Evolutionary conservation across 495 filamentous ascomycete genomes (phyloP).

Genomic region (Bryoglossum gracile): DNA sequence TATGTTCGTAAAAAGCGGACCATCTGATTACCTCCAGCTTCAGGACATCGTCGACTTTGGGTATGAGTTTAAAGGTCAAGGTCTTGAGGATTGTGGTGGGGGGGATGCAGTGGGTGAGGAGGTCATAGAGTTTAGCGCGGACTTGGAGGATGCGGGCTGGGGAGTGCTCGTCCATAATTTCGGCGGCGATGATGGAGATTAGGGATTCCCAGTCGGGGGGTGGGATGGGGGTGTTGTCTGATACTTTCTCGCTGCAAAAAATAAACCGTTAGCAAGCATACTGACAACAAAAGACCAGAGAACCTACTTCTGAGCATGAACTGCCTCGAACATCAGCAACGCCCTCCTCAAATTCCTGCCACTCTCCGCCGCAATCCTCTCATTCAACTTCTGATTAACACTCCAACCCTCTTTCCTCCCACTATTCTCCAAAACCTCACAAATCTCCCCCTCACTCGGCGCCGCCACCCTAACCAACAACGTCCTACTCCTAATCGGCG

Average conservation of each 20-base stretch:
- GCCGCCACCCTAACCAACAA: conserved; percentile 88
- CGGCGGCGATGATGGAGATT: conserved; percentile 76
- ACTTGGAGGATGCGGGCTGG: conserved; percentile 80
- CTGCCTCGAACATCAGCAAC: conserved; percentile 90
- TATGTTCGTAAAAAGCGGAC: conserved; percentile 95
- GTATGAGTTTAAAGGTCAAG: conserved; percentile 85
- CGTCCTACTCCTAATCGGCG: conserved; percentile 83
- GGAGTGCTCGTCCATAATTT: conserved; percentile 86
- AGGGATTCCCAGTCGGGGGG: conserved; percentile 95
- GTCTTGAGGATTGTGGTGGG: conserved; percentile 88
- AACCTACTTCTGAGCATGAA: conserved; percentile 89
- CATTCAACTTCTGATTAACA: conserved; percentile 60
- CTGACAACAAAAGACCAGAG: not conserved
- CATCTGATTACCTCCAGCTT: conserved; percentile 92
- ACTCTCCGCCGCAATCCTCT: conserved; percentile 83
- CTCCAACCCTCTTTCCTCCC: conserved; percentile 73
- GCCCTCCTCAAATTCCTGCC: conserved; percentile 85
- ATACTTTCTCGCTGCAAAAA: conserved; percentile 71
- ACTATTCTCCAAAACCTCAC: conserved; percentile 62
- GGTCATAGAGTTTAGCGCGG: conserved; percentile 86
- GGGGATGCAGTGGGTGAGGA: conserved; percentile 94
- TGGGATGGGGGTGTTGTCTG: conserved; percentile 79
- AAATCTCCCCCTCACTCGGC: conserved; percentile 78
- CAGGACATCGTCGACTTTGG: conserved; percentile 75
- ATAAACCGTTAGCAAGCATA: not conserved